Evolutionary conservation across 139 green algal species (phyloP), one percentile per base, ranked within the genome.

Genomic region (Medakamo hakoo): DNA sequence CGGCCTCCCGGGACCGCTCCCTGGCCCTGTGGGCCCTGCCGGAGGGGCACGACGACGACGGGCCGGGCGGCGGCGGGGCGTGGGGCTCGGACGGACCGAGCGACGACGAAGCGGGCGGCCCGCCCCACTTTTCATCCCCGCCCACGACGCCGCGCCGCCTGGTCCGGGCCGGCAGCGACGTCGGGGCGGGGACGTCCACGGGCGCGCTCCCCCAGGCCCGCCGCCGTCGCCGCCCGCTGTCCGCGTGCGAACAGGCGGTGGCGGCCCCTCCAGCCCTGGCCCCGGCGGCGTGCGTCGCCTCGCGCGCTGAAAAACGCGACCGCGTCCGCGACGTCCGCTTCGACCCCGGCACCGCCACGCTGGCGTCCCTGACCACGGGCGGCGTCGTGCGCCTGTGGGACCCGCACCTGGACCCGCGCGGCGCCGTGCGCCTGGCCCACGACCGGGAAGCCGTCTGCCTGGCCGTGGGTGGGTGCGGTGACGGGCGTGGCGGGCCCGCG

Each of bases 361-460:
- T 81, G 23, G 73, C 66, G 19, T 63, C 62, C 1, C 67, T 85
- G 19, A 23, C 23, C 19, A 57, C 49, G 21, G 65, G 67, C 25
- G 73, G 58, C 18, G 67, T 57, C 14, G 68, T 79, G 56, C 23
- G 69, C 24, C 27, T 76, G 3, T 77, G 62, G 64, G 62, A 80
- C 30, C 70, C 70, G 48, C 32, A 68, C 20, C 57, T 72, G 27
- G 66, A 78, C 27, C 49, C 66, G 22, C 24, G 16, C 20, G 52
- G 49, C 18, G 58, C 70, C n/a, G 55, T 82, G 30, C 22, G 55
- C 25, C 55, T 83, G 32, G 4, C 29, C 0, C 27, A 68, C 5
- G 27, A 24, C 5, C 67, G 73, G 55, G 81, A 88, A 60, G 18
- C 80, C 16, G 77, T 82, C 24, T 84, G 71, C 64, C 62, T 87